Evolutionary conservation across 208 protist species (phyloP), one percentile per base, ranked within the genome.

Genomic region (Wallacemonas sp.): DNA sequence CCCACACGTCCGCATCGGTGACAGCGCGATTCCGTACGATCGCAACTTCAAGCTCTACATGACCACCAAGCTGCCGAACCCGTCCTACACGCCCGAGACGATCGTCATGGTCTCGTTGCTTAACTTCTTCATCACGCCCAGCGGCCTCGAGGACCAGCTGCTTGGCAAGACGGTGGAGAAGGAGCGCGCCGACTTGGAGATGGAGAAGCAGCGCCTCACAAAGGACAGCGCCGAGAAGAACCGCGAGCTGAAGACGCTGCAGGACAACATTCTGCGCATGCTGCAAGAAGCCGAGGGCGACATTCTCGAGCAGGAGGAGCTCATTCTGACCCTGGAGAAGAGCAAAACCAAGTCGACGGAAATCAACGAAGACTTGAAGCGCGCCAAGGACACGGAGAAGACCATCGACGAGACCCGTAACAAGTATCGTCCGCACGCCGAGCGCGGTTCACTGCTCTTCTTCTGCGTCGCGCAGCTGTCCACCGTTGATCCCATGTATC

Each of bases 41-140:
- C 68, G 62, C 24, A 94, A 95, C 66, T 99, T 99, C 83, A 88
- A 83, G 65, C 81, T 99, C 41, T 99, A 98, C 83, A 97, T 99
- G 76, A 99, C 97, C 53, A 98, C 98, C 29, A 98, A 98, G 83
- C 80, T 99, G 42, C 94, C 96, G 1, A 99, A 99, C 73, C 97
- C 98, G 27, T 85, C 88, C 53, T 99, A 99, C 85, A 95, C 92
- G 3, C 98, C 98, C 6, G 98, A 99, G 82, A 89, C 88, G 22
- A 90, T 92, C 39, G 96, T 98, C 19, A 99, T 98, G 54, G 96
- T 99, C 34, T 98, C 94, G 22, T 73, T 99, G 54, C 78, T 99
- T 10, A 99, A 99, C 82, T 99, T 99, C 83, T 98, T 98, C 70
- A 98, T 99, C 66, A 99, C 98, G 26, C 92, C 85, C 29, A 88